Conservation (phyloP, 2,329 filamentous ascomycete species). For the Aspergillus fumigatiaffinis region DNA sequence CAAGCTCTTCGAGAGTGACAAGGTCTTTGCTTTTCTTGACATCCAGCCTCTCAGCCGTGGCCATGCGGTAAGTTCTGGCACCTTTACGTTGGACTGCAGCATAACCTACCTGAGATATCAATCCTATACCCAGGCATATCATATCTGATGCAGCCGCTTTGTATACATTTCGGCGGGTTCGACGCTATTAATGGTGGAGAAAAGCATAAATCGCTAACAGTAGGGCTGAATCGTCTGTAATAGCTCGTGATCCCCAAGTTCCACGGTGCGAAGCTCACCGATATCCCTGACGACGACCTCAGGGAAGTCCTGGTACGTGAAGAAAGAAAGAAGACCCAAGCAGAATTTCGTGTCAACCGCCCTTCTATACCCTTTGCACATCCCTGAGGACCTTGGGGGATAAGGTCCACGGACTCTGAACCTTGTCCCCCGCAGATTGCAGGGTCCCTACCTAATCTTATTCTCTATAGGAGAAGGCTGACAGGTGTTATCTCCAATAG, state of each 20-base stretch:
- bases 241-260: constrained; percentile 95
- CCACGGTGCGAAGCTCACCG: constrained; percentile 85
- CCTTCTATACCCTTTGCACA: constrained; percentile 5
- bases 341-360: neutral
- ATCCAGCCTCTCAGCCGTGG: constrained; percentile 86
- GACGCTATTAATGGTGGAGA: neutral
- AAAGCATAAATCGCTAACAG: constrained; percentile 8
- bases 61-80: constrained; percentile 66
- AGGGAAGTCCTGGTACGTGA: constrained; percentile 69
- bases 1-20: constrained; percentile 94
- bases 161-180: neutral
- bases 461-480: constrained; percentile 1
- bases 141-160: neutral
- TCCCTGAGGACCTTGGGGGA: constrained; percentile 23
- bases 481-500: constrained; percentile 31
- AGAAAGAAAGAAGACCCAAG: neutral
- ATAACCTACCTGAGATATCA: neutral
- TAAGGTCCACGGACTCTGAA: neutral
- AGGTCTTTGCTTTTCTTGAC: constrained; percentile 92
- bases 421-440: neutral
- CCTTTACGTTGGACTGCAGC: neutral
- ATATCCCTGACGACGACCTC: constrained; percentile 88
- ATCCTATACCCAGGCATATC: neutral
- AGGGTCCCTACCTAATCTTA: neutral
- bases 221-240: constrained; percentile 1